These are phyloP conservation scores for Crithidia bombi DNA, from an alignment of 208 protist genomes.

Conservation along the genomic window DNA sequence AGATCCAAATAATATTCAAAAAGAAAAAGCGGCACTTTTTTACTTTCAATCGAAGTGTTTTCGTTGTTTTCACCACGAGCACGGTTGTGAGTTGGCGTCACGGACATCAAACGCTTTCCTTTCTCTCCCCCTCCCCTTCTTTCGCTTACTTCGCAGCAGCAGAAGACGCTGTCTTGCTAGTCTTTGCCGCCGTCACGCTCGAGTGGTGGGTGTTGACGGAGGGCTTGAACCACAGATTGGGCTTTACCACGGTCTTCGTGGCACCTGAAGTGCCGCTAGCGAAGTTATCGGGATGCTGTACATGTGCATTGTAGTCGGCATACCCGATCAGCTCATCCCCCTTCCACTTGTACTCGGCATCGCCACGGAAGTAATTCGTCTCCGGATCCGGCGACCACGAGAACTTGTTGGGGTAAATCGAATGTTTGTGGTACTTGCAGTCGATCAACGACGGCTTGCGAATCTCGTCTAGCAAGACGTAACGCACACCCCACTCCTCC, in stretches of 20 bases:
- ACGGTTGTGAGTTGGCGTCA: background rate
- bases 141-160: conserved; percentile 5
- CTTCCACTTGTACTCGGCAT: conserved; percentile 88
- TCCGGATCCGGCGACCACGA: conserved; percentile 72
- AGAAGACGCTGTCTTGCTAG: conserved; percentile 13
- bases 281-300: conserved; percentile 44
- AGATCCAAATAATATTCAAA: background rate
- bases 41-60: no score
- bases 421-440: conserved; percentile 77
- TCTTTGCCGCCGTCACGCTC: background rate
- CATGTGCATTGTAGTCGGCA: conserved; percentile 63
- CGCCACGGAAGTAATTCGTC: conserved; percentile 72
- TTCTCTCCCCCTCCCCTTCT: background rate
- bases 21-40: conserved; percentile 7
- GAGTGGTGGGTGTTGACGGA: background rate
- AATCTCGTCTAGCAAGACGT: conserved; percentile 82
- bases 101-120: background rate
- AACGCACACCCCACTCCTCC: conserved; percentile 86
- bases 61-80: no score
- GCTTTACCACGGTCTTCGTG: background rate
- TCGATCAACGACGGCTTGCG: conserved; percentile 76
- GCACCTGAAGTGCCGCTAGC: background rate
- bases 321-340: conserved; percentile 81
- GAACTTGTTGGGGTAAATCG: conserved; percentile 86
- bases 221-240: conserved; percentile 27